Percentiles rank a stretch among this genome's conserved stretches.
phyloP scores from a whole-genome alignment of 1,284 basidiomycete species.

The Paramarasmius palmivorus region DNA sequence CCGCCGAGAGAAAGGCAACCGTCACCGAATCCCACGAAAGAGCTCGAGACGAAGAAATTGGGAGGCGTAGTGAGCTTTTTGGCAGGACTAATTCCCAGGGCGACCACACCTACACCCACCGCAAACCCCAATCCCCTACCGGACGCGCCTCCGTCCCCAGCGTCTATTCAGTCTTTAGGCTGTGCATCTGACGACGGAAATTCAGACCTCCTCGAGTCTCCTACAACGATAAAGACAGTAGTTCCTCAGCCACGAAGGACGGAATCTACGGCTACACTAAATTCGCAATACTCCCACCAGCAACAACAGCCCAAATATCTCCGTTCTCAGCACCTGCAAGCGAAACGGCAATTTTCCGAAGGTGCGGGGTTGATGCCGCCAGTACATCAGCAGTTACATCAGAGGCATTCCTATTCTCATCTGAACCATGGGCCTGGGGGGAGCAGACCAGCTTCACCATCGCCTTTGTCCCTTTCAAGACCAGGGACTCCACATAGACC shows the following conservation, averaged over 20 bases:
- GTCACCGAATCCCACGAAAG: neutral
- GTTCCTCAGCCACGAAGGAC: neutral
- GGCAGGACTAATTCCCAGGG: neutral
- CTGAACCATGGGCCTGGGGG: too few species aligned
- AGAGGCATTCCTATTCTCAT: neutral
- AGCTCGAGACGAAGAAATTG: neutral
- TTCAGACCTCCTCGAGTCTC: too few species aligned
- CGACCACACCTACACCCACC: neutral
- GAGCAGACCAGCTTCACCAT: too few species aligned
- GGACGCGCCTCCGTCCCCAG: neutral
- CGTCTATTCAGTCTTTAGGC: too few species aligned
- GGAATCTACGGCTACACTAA: neutral
- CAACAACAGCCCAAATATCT: neutral
- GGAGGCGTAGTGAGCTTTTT: conserved; percentile 2
- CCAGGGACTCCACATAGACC: too few species aligned
- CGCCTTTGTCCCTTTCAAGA: too few species aligned
- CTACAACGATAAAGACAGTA: neutral
- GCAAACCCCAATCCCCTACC: neutral
- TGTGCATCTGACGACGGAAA: too few species aligned
- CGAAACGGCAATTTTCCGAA: neutral
- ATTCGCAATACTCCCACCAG: neutral
- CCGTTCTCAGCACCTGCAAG: neutral
- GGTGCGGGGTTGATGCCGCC: neutral
- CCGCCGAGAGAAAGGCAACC: conserved; percentile 67
- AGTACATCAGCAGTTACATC: neutral